phyloP scores from a whole-genome alignment of 2,329 filamentous ascomycete species.

The Rachicladosporium sp. region DNA sequence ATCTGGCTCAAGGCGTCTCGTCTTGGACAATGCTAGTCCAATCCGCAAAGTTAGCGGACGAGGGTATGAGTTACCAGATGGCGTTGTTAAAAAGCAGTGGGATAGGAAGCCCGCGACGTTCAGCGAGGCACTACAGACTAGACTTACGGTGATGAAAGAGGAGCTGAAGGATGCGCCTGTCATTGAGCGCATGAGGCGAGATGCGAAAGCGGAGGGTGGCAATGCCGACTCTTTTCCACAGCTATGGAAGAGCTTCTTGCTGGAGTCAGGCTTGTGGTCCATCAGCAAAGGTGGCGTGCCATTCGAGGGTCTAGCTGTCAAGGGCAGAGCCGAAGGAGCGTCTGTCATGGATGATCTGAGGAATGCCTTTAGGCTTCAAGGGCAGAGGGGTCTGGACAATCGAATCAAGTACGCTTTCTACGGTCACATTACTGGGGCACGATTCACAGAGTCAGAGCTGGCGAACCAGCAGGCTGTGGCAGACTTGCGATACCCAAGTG shows the following conservation, averaged over 20 bases:
- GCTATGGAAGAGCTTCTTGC: constrained; percentile 11
- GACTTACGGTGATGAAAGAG: constrained; percentile 12
- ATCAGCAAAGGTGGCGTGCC: too few species aligned
- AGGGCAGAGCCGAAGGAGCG: too few species aligned
- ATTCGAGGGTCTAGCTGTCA: too few species aligned
- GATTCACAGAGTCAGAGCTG: constrained; percentile 45
- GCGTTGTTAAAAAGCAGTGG: too few species aligned
- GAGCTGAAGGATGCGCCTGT: constrained; percentile 22
- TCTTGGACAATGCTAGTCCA: too few species aligned
- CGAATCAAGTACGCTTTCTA: constrained; percentile 55
- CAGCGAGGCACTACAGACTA: constrained; percentile 12
- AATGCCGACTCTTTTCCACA: constrained; percentile 13
- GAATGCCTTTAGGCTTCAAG: constrained; percentile 8
- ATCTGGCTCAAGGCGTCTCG: too few species aligned
- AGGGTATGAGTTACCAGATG: too few species aligned
- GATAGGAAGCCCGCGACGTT: too few species aligned
- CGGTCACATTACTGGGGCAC: constrained; percentile 46
- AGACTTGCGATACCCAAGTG: constrained; percentile 77
- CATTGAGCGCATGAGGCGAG: constrained; percentile 17
- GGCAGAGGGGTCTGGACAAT: constrained; percentile 17
- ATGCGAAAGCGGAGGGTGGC: constrained; percentile 8
- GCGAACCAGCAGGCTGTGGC: constrained; percentile 53
- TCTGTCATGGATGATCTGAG: constrained; percentile 3
- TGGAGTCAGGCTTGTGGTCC: too few species aligned
- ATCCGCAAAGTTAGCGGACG: too few species aligned